Conservation (phyloP, 2,329 filamentous ascomycete genomes). For the Cytospora mali region DNA sequence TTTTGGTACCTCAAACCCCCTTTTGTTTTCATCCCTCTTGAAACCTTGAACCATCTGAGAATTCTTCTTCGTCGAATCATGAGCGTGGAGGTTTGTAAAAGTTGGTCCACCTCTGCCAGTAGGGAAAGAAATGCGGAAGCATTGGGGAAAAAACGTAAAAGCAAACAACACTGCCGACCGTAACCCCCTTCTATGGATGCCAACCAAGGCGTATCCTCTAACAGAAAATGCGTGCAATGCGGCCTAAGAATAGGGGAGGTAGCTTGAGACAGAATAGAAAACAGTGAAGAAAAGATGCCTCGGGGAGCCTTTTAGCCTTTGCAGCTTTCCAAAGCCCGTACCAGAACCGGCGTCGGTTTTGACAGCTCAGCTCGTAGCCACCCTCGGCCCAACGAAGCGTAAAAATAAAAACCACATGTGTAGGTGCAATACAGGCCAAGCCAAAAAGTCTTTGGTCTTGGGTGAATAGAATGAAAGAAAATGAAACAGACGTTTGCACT, state of each 20-base stretch:
- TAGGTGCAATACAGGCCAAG: constrained; percentile 26
- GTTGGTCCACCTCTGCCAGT: constrained; percentile 24
- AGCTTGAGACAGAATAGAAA: not conserved
- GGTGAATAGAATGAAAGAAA: constrained; percentile 8
- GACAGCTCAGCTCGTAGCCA: not conserved
- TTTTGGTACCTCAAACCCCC: constrained; percentile 22
- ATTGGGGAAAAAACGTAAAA: constrained; percentile 19
- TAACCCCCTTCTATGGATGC: constrained; percentile 28
- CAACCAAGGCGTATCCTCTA: constrained; percentile 28
- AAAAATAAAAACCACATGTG: constrained; percentile 28
- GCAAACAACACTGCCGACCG: constrained; percentile 16
- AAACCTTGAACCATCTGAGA: constrained; percentile 16
- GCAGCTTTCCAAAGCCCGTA: not conserved
- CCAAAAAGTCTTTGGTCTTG: constrained; percentile 14
- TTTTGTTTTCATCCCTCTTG: constrained; percentile 25
- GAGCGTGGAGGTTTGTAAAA: constrained; percentile 19
- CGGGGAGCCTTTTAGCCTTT: not conserved
- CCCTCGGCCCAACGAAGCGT: constrained; percentile 18
- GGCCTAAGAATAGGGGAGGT: constrained; percentile 16
- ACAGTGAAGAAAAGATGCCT: constrained; percentile 7
- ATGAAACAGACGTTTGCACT: constrained; percentile 18
- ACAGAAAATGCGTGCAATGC: constrained; percentile 27
- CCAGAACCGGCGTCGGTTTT: not conserved
- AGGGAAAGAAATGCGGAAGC: constrained; percentile 17
- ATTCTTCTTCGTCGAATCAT: constrained; percentile 27